These are phyloP conservation scores for Exophiala phaeomuriformis DNA, from an alignment of 2,329 filamentous ascomycete genomes.

Conservation along the genomic window DNA sequence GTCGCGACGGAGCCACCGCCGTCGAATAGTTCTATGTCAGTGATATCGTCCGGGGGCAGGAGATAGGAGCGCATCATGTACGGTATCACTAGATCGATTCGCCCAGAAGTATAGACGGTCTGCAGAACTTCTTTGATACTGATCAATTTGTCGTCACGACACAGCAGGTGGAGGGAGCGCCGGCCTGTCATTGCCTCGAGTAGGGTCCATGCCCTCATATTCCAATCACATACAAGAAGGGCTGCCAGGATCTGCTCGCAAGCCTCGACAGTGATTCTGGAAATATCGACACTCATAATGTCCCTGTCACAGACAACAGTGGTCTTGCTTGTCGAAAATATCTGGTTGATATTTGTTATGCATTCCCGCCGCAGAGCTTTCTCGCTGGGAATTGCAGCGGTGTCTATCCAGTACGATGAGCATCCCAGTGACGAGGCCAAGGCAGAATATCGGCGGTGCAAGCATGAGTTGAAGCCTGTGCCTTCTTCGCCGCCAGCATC, in stretches of 20 bases:
- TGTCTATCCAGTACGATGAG: conserved; percentile 31
- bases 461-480: conserved; percentile 20
- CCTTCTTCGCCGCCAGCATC: conserved; percentile 3
- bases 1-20: conserved; percentile 5
- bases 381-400: conserved; percentile 28
- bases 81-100: conserved; percentile 5
- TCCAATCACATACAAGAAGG: conserved; percentile 28
- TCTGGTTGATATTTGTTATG: conserved; percentile 26
- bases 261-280: conserved; percentile 7
- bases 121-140: conserved; percentile 3
- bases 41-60: conserved; percentile 5
- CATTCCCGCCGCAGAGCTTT: conserved; percentile 25
- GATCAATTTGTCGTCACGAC: conserved; percentile 8
- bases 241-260: conserved; percentile 23
- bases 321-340: conserved; percentile 24
- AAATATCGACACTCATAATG: conserved; percentile 28
- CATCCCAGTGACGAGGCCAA: conserved; percentile 24
- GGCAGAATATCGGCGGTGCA: conserved; percentile 25
- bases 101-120: conserved; percentile 1
- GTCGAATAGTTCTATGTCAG: conserved; percentile 8
- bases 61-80: conserved; percentile 7
- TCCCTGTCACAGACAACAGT: conserved; percentile 27
- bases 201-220: conserved; percentile 28
- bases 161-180: conserved; percentile 3
- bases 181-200: conserved; percentile 22